Conservation (phyloP, 306 rosid species). For the Cucumis melo region DNA sequence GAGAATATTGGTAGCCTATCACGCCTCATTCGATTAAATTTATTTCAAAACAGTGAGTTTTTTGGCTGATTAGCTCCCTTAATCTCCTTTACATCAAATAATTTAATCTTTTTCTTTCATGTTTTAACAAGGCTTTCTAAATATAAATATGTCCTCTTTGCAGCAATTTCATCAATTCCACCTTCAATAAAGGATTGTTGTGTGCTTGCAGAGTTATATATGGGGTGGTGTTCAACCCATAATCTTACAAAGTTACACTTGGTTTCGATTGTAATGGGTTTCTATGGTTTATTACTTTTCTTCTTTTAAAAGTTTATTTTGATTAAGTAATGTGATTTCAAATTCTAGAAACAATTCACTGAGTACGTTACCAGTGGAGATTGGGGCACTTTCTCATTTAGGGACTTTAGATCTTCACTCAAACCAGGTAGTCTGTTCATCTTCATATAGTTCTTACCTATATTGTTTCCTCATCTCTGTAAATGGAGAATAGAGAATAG, state of each 20-base stretch:
- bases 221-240: constrained; percentile 55
- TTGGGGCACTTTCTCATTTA: constrained; percentile 59
- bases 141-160: constrained; percentile 10
- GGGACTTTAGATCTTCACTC: constrained; percentile 88
- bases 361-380: constrained; percentile 53
- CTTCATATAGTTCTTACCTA: background rate
- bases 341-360: constrained; percentile 62
- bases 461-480: background rate
- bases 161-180: constrained; percentile 78
- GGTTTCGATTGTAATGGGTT: constrained; percentile 12
- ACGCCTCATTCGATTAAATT: constrained; percentile 67
- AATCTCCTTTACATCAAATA: background rate
- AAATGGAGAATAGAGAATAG: background rate
- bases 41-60: constrained; percentile 79
- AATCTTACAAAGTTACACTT: constrained; percentile 14
- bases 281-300: constrained; percentile 8
- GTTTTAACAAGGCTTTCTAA: constrained; percentile 8
- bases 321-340: constrained; percentile 8
- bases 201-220: constrained; percentile 65
- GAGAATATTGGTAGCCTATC: constrained; percentile 68
- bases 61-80: background rate
- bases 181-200: constrained; percentile 52
- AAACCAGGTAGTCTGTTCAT: constrained; percentile 51
- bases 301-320: constrained; percentile 14
- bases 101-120: constrained; percentile 7